These are phyloP conservation scores for Ceratobasidium papillatum DNA, from an alignment of 1,284 basidiomycete genomes.

Conservation along the genomic window DNA sequence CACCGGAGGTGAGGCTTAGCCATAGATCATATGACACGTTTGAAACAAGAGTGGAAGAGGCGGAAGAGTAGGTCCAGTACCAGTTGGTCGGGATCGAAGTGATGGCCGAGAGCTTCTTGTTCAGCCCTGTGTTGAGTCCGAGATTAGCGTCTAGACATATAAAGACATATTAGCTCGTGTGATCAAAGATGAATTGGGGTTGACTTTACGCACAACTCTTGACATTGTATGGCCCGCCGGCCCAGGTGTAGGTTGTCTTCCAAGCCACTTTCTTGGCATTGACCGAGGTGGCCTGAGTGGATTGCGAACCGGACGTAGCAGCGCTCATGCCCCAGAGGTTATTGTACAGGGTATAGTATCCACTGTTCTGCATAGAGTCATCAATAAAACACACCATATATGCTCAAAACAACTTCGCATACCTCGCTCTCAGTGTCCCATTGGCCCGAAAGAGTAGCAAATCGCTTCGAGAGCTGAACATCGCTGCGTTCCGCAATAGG, in stretches of 20 bases:
- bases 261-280: conserved; percentile 39
- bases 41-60: conserved; percentile 52
- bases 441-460: conserved; percentile 28
- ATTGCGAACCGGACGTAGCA: conserved; percentile 40
- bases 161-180: not conserved
- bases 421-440: conserved; percentile 42
- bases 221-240: conserved; percentile 43
- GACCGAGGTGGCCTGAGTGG: conserved; percentile 36
- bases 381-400: not conserved
- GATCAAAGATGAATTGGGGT: too few species aligned
- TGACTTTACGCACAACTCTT: conserved; percentile 41
- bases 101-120: conserved; percentile 51
- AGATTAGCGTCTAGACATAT: conserved; percentile 39
- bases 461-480: conserved; percentile 24
- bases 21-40: conserved; percentile 55
- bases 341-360: conserved; percentile 34
- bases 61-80: conserved; percentile 52
- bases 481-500: conserved; percentile 17
- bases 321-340: conserved; percentile 40
- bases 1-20: conserved; percentile 50
- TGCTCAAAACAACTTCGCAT: conserved; percentile 7
- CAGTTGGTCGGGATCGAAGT: conserved; percentile 52
- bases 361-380: not conserved
- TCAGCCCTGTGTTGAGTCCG: conserved; percentile 44
- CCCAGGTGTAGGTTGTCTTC: conserved; percentile 43